phyloP scores from a whole-genome alignment of 495 filamentous ascomycete species.

The Umbilicaria muhlenbergii region DNA sequence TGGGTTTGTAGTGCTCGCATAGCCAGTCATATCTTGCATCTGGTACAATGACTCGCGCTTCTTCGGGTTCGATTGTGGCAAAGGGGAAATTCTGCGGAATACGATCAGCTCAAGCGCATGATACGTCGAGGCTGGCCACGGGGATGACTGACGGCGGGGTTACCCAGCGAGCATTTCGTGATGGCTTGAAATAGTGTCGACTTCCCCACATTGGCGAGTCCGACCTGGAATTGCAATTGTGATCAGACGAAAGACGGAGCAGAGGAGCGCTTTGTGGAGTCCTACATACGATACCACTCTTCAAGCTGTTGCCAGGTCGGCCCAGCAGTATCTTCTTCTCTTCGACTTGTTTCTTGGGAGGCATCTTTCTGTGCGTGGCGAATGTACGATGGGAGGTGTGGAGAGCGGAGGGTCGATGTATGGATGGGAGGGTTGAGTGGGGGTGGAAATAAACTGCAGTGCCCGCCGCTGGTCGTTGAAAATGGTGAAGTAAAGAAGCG shows the following conservation, averaged over 20 bases:
- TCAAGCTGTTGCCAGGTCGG: conserved; percentile 93
- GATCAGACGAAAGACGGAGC: conserved; percentile 5
- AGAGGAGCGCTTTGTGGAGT: conserved; percentile 15
- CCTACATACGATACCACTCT: conserved; percentile 96
- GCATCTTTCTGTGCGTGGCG: conserved; percentile 33
- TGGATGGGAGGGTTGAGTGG: conserved; percentile 8
- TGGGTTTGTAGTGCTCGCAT: conserved; percentile 89
- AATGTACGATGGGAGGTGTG: conserved; percentile 12
- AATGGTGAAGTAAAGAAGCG: conserved; percentile 19
- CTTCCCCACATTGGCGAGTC: conserved; percentile 98
- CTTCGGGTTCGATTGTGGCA: conserved; percentile 97
- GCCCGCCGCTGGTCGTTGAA: conserved; percentile 33
- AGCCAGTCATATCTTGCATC: conserved; percentile 96
- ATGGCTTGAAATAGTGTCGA: conserved; percentile 99
- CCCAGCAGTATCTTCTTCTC: conserved; percentile 55
- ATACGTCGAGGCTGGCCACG: neutral
- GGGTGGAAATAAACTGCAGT: conserved; percentile 28
- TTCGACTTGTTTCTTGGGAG: conserved; percentile 37
- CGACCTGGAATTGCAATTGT: conserved; percentile 48
- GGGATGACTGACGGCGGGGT: conserved; percentile 57
- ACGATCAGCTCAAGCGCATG: conserved; percentile 2
- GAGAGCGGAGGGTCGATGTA: conserved; percentile 13
- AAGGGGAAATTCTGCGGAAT: conserved; percentile 78
- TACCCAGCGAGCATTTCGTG: conserved; percentile 93
- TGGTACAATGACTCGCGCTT: conserved; percentile 93